Evolutionary conservation across 1,284 basidiomycete genomes (phyloP), one percentile per base, ranked within the genome.

Genomic region (Trametes polyzona): DNA sequence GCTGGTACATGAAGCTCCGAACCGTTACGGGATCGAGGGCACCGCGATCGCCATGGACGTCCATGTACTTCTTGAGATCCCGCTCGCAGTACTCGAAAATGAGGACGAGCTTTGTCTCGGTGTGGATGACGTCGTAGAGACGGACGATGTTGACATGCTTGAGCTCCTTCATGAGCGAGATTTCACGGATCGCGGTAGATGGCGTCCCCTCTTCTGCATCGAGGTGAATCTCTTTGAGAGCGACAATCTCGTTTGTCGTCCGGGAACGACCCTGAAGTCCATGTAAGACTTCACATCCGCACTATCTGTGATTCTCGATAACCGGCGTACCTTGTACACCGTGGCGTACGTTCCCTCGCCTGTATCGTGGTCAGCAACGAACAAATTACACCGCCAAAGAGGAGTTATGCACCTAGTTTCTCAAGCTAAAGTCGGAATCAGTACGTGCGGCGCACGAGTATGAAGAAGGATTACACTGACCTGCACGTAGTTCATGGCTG

Each of bases 41-140:
- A 55, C 96, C 95, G 57, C 94, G 88, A 64, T 98, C 94, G 49
- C 97, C 97, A 66, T 98, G 91, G 32, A 94, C 90, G 74, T 99
- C 97, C 97, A 99, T 99, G 76, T 98, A 99, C 72, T 96, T 95
- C 77, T 99, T 99, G 54, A 99, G 81, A 75, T 99, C 97, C 73
- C 96, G 92, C 71, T 99, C 97, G 76, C 97, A 97, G 73, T 89
- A 99, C 75, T 99, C 97, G 73, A 99, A 98, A 59, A 99, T 97
- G 60, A 99, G 93, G 68, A 98, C 93, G 41, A 99, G 89, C 70
- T 99, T 99, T 27, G 95, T 92, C 75, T 99, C 95, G 19, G 94
- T 97, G 73, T 98, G 96, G 61, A 99, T 98, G 56, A 99, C 97
- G 73, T 99, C 97, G 80, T 98, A 89, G 16, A 99, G 86, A 67